Percentiles rank a stretch among this genome's conserved stretches.
Evolutionary conservation across 2,329 filamentous ascomycete genomes (phyloP).

Genomic region (Orbilia javanica): DNA sequence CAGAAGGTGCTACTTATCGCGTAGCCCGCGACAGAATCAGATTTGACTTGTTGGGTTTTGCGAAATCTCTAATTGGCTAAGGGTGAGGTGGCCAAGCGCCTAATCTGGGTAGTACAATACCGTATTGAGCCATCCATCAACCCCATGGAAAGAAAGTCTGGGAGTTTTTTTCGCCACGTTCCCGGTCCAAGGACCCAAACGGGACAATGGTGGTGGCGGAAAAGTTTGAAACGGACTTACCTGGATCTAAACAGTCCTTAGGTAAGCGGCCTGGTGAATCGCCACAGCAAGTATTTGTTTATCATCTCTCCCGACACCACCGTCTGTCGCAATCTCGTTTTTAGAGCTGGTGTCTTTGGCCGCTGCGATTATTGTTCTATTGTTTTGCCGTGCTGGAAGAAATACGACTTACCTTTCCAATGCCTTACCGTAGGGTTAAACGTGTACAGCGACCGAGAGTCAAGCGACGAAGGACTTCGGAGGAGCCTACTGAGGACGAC

Average conservation of each 20-base stretch:
- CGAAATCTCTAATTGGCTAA: conserved; percentile 5
- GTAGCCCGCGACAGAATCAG: neutral
- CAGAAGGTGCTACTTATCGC: neutral
- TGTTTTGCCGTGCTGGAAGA: conserved; percentile 45
- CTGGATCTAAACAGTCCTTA: conserved; percentile 43
- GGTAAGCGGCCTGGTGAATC: conserved; percentile 34
- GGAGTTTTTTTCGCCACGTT: conserved; percentile 53
- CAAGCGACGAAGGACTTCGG: conserved; percentile 54
- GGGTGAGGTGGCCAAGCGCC: conserved; percentile 28
- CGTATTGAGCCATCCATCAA: conserved; percentile 31
- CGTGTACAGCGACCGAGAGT: conserved; percentile 26
- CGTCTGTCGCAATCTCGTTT: conserved; percentile 32
- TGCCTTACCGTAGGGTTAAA: conserved; percentile 47
- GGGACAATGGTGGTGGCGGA: conserved; percentile 40
- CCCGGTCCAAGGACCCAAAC: conserved; percentile 39
- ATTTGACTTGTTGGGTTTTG: conserved; percentile 3
- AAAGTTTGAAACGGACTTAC: conserved; percentile 54
- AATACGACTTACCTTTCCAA: conserved; percentile 46
- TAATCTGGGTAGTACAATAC: conserved; percentile 39
- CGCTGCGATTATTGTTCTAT: conserved; percentile 26
- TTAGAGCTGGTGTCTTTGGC: conserved; percentile 16
- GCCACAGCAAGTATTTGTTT: conserved; percentile 35
- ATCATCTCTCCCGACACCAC: conserved; percentile 52
- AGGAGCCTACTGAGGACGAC: conserved; percentile 41
- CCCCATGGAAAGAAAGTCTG: conserved; percentile 17